A percentile compares a stretch with the other conserved stretches of the same genome.
These are phyloP conservation scores for Xylariales sp. DNA, from an alignment of 2,329 filamentous ascomycete species.

Conservation along the genomic window DNA sequence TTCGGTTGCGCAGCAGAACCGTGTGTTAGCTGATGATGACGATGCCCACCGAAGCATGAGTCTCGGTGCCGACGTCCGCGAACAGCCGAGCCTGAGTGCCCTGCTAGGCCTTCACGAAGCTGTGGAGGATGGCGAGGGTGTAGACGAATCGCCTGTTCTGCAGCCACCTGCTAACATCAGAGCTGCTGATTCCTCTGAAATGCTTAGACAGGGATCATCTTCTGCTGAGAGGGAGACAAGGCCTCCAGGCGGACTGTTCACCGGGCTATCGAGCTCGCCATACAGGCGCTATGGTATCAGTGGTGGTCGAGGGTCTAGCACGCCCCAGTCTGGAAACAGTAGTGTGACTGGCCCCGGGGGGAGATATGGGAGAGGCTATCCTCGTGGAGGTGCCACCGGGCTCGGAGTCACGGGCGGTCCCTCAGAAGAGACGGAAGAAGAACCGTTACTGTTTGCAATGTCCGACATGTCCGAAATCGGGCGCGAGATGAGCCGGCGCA, in stretches of 20 bases:
- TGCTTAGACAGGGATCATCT: conserved; percentile 35
- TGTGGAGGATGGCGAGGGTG: conserved; percentile 27
- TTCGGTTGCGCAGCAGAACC: conserved; percentile 62
- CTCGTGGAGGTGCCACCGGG: conserved; percentile 29
- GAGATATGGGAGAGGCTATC: conserved; percentile 28
- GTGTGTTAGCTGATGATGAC: conserved; percentile 47
- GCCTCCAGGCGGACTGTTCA: conserved; percentile 40
- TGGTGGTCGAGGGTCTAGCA: conserved; percentile 27
- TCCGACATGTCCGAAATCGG: conserved; percentile 70
- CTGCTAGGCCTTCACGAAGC: conserved; percentile 46
- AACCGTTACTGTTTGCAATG: conserved; percentile 68
- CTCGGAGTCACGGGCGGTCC: conserved; percentile 39
- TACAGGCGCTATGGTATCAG: conserved; percentile 40
- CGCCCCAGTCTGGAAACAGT: conserved; percentile 28
- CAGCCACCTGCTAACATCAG: conserved; percentile 40
- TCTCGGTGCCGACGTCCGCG: conserved; percentile 59
- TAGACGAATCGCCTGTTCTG: conserved; percentile 28
- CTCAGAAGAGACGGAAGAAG: conserved; percentile 56
- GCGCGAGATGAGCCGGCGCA: conserved; percentile 48
- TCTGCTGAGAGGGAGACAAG: conserved; percentile 38
- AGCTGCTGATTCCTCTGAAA: conserved; percentile 32
- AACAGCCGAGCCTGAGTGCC: conserved; percentile 60
- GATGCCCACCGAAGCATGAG: conserved; percentile 65
- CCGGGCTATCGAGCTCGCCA: conserved; percentile 36
- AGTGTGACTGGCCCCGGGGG: conserved; percentile 27